A percentile compares a stretch with the other conserved stretches of the same genome.
Evolutionary conservation across 805 yeast genomes (phyloP).

Genomic region (Pichia kluyveri): DNA sequence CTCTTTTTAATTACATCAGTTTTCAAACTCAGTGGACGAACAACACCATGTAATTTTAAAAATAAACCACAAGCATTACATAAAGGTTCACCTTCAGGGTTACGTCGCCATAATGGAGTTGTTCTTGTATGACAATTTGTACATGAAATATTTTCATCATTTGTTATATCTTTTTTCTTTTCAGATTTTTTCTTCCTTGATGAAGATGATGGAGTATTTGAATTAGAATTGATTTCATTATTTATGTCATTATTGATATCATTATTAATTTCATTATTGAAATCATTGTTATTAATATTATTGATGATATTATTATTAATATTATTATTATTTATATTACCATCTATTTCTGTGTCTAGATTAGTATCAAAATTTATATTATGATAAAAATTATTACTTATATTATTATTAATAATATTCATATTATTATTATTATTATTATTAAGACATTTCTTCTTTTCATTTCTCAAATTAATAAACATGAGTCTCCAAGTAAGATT

Average conservation of each 20-base stretch:
- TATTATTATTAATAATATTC: not conserved
- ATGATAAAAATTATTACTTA: too few species aligned
- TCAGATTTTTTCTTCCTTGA: not conserved
- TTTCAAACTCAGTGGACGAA: slow-evolving; percentile 81
- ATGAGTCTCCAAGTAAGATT: slow-evolving; percentile 85
- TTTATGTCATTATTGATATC: too few species aligned
- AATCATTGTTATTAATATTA: too few species aligned
- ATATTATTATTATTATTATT: slow-evolving; percentile 1
- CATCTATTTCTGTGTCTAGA: too few species aligned
- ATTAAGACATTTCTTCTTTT: slow-evolving; percentile 18
- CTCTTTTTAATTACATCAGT: slow-evolving; percentile 61
- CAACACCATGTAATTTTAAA: slow-evolving; percentile 89
- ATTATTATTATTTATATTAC: too few species aligned
- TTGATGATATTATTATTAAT: too few species aligned
- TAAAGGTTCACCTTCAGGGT: slow-evolving; percentile 83
- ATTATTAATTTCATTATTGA: too few species aligned
- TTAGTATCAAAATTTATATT: too few species aligned
- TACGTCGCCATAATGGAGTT: slow-evolving; percentile 93
- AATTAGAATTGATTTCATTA: too few species aligned
- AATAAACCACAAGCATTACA: slow-evolving; percentile 97
- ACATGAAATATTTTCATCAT: slow-evolving; percentile 33
- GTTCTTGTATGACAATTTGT: slow-evolving; percentile 87
- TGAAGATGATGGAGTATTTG: too few species aligned
- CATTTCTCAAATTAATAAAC: slow-evolving; percentile 36
- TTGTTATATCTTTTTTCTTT: not conserved